Conservation (phyloP, 2,329 filamentous ascomycete genomes). For the Orbilia blumenaviensis region DNA sequence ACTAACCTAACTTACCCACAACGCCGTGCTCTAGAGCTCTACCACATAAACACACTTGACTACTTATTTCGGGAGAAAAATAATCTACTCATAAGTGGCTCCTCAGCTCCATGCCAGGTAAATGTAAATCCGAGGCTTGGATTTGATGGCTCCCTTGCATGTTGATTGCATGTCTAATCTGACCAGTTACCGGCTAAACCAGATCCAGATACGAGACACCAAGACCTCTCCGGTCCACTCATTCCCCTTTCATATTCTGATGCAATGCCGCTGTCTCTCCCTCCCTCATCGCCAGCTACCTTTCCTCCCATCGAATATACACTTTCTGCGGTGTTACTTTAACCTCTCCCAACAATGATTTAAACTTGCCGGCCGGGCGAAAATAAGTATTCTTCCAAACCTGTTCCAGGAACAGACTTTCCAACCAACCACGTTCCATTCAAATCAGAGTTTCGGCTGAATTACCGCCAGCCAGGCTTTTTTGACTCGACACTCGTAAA, state of each 20-base stretch:
- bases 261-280: slow-evolving; percentile 20
- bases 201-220: too few relatives aligned
- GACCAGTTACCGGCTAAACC: too few relatives aligned
- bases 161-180: too few relatives aligned
- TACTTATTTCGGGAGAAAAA: too few relatives aligned
- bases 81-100: too few relatives aligned
- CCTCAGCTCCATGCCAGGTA: too few relatives aligned
- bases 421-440: slow-evolving; percentile 18
- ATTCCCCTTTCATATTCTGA: slow-evolving; percentile 33
- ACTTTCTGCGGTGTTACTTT: slow-evolving; percentile 1
- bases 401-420: slow-evolving; percentile 22
- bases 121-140: too few relatives aligned
- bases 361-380: not conserved
- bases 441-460: slow-evolving; percentile 35
- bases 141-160: too few relatives aligned
- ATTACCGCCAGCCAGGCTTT: slow-evolving; percentile 1
- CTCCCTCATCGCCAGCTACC: not conserved
- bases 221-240: too few relatives aligned
- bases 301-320: not conserved
- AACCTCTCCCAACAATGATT: slow-evolving; percentile 5
- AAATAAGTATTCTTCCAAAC: slow-evolving; percentile 10
- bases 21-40: too few relatives aligned
- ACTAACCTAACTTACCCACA: too few relatives aligned
- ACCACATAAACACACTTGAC: too few relatives aligned
- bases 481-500: not conserved